Percentiles rank a stretch among this genome's conserved stretches.
These are phyloP conservation scores for Penium margaritaceum DNA, from an alignment of 139 green algal species.

Conservation along the genomic window DNA sequence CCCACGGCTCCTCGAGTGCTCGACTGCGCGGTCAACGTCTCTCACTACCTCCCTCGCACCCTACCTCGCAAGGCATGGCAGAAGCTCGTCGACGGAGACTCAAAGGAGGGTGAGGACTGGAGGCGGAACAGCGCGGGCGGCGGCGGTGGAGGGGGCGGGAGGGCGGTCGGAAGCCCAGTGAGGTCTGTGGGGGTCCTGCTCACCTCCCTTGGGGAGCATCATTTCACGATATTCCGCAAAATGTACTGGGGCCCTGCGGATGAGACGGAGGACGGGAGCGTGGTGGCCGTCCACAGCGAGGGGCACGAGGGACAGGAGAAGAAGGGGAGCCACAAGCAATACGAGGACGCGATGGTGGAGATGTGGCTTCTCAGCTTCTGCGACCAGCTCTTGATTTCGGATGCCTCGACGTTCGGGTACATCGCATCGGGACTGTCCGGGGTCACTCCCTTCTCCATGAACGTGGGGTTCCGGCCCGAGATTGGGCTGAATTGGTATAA, in stretches of 20 bases:
- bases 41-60: constrained; percentile 6
- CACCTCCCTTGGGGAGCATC: constrained; percentile 3
- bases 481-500: constrained; percentile 1
- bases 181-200: constrained; percentile 4
- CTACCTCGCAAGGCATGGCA: no score
- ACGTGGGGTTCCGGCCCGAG: background rate
- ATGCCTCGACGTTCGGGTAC: constrained; percentile 32
- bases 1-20: constrained; percentile 6
- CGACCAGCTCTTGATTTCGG: constrained; percentile 23
- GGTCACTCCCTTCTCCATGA: background rate
- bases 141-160: no score
- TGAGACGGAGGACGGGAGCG: constrained; percentile 2
- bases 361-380: constrained; percentile 16
- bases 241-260: no score
- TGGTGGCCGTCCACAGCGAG: constrained; percentile 14
- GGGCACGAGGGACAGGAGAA: constrained; percentile 7
- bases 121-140: no score
- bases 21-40: constrained; percentile 7
- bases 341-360: background rate
- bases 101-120: no score
- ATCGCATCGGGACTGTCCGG: constrained; percentile 17
- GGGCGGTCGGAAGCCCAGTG: no score
- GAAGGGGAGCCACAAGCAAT: background rate
- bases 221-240: no score
- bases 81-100: no score